Evolutionary conservation across 2,329 filamentous ascomycete species (phyloP), one percentile per base, ranked within the genome.

Genomic region (Phaeosphaeria sp.): DNA sequence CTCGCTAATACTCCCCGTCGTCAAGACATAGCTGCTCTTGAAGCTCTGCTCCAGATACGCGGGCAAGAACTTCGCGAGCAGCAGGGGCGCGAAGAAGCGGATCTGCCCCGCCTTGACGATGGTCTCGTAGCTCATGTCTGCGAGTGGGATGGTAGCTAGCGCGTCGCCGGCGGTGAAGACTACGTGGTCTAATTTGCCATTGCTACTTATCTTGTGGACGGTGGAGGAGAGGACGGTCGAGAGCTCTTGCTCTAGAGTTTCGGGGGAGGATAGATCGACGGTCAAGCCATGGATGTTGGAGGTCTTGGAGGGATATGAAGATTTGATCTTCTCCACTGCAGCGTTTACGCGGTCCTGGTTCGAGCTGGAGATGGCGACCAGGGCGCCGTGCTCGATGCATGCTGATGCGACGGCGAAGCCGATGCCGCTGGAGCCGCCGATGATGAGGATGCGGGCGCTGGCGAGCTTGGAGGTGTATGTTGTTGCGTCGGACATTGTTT

Each of bases 371-470:
- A 91, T 82, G 46, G 80, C 82, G 17, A 90, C 83, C n/a, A 70
- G 72, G 40, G 83, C 84, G 33, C 85, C 86, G 56, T 83, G 77
- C 52, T 84, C 83, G 43, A 89, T 70, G 15, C 80, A 77, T 2
- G 82, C 84, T 78, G 88, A 83, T 51, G 88, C 87, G 11, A 87
- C 84, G 53, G 78, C 81, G 61, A 82, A 86, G 30, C 88, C 88
- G 42, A 91, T 87, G 51, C 88, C 88, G 17, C 84, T 82, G 2
- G 85, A 84, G 42, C 87, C 89, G 45, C 88, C 88, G 47, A 90
- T 80, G 67, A 91, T 76, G 42, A 91, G 83, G 64, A 89, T 74
- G 59, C 78, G 80, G 25, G 75, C 70, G 61, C 70, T 73, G 11
- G 73, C 60, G 30, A 86, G 81, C 68, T 84, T 85, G 62, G 82